A percentile compares a stretch with the other conserved stretches of the same genome.
Conservation (phyloP, 139 green algal genomes). For the Yamagishiella unicocca region DNA sequence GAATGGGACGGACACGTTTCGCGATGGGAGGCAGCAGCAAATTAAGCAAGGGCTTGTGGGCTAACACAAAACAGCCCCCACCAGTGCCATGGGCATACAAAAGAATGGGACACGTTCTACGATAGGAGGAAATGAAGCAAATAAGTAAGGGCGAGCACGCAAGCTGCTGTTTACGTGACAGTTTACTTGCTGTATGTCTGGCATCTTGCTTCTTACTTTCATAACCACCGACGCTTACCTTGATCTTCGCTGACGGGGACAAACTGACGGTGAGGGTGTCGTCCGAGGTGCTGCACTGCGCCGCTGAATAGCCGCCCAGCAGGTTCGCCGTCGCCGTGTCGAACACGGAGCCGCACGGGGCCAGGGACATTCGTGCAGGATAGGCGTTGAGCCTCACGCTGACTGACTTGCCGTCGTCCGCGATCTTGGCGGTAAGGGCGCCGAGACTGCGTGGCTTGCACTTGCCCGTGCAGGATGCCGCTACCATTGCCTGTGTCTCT, state of each 20-base stretch:
- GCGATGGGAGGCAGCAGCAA: too few relatives aligned
- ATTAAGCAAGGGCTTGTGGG: too few relatives aligned
- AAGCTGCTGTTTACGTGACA: too few relatives aligned
- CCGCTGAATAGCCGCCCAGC: not conserved
- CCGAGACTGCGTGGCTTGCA: not conserved
- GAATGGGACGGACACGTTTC: too few relatives aligned
- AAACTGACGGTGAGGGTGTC: not conserved
- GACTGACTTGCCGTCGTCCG: not conserved
- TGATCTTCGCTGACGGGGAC: not conserved
- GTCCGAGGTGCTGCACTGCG: not conserved
- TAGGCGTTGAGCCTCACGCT: not conserved
- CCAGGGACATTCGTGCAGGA: not conserved
- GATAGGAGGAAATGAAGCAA: too few relatives aligned
- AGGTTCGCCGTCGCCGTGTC: not conserved
- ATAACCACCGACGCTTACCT: slow-evolving; percentile 16
- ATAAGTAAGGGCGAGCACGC: too few relatives aligned
- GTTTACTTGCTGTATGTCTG: too few relatives aligned
- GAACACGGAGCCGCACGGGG: not conserved
- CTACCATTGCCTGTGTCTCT: not conserved
- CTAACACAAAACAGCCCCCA: too few relatives aligned
- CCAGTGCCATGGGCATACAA: too few relatives aligned
- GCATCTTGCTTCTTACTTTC: too few relatives aligned
- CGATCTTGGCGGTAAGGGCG: not conserved
- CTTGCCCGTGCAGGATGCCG: not conserved
- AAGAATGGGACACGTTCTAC: too few relatives aligned